Evolutionary conservation across 2,329 filamentous ascomycete genomes (phyloP), one percentile per base, ranked within the genome.

Genomic region (Exophiala sideris): DNA sequence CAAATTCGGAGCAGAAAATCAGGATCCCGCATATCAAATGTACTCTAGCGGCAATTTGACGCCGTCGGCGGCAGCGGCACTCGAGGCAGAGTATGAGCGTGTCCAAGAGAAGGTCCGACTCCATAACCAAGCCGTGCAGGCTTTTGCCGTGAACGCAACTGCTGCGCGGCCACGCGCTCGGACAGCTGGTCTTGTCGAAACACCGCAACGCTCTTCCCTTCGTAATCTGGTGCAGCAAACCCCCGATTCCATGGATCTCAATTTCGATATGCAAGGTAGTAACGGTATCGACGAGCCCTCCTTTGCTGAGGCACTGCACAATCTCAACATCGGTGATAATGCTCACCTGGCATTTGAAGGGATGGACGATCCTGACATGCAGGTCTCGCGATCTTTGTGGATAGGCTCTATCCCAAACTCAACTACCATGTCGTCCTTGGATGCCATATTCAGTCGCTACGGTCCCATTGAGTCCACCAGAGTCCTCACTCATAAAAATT

Each of bases 401-500:
- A 88, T 99, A 47, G 94, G 94, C 51, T 96, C 92, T 71, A 96
- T 99, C 55, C 94, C 94, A 10, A 91, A 92, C 3, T 97, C 94
- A 2, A 99, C 94, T 2, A 99, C 94, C 0, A 91, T 94, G 9
- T 95, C 92, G 1, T 97, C 94, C 0, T 76, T 99, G 57, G 90
- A 90, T 53, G 91, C 95, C 61, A 96, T 97, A 75, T 99, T 99
- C 76, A 89, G 89, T 70, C 82, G 86, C n/a, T 95, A 94, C 63
- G 94, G 94, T 8, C 82, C 87, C 2, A 96, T 99, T 59, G 81
- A 94, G 62, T 96, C 92, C 3, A 92, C 90, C 24, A 83, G 94
- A 60, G 94, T 99, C 3, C 79, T 99, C 58, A 97, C 94, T 0
- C 91, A 99, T 77, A 99, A 99, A 79, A 97, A 96, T 73, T 99